Evolutionary conservation across 352 stramenopile species (phyloP).

Genomic region (Phytopythium vexans): DNA sequence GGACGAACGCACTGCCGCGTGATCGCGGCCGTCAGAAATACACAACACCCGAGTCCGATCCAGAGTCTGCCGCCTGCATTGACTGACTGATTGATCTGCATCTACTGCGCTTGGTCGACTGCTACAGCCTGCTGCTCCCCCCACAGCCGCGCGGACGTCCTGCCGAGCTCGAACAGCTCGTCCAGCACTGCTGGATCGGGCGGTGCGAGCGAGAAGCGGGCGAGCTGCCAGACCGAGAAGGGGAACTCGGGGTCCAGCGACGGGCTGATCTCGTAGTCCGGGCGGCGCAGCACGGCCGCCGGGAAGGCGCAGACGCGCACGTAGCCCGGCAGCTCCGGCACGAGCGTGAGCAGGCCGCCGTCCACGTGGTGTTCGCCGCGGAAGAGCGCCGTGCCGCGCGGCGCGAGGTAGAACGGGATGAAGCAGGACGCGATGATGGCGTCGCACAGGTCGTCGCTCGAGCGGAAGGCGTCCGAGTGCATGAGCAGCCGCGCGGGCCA

Average conservation of each 20-base stretch:
- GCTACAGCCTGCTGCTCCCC: conserved; percentile 18
- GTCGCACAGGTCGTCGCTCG: conserved; percentile 54
- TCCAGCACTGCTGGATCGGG: conserved; percentile 54
- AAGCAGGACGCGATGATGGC: conserved; percentile 72
- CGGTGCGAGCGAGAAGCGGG: conserved; percentile 53
- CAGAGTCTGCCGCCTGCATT: too few species aligned
- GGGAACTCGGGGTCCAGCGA: conserved; percentile 60
- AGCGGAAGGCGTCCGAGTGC: conserved; percentile 55
- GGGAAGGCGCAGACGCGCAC: conserved; percentile 74
- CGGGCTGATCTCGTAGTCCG: conserved; percentile 77
- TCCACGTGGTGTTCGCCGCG: conserved; percentile 69
- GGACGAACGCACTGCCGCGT: conserved; percentile 13
- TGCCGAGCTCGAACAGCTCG: conserved; percentile 59
- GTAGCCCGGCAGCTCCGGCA: conserved; percentile 64
- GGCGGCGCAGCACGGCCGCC: conserved; percentile 37
- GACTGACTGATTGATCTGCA: not conserved
- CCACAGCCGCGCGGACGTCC: conserved; percentile 50
- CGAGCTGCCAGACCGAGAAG: conserved; percentile 50
- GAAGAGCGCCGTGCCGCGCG: conserved; percentile 43
- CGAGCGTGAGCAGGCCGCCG: conserved; percentile 61
- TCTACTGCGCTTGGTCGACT: not conserved
- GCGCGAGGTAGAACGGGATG: conserved; percentile 74
- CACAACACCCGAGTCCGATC: too few species aligned
- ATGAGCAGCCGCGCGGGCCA: conserved; percentile 57
- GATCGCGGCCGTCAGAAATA: too few species aligned